Percentiles rank a stretch among this genome's conserved stretches.
phyloP scores from a whole-genome alignment of 1,284 basidiomycete species.

The Agroathelia rolfsii region DNA sequence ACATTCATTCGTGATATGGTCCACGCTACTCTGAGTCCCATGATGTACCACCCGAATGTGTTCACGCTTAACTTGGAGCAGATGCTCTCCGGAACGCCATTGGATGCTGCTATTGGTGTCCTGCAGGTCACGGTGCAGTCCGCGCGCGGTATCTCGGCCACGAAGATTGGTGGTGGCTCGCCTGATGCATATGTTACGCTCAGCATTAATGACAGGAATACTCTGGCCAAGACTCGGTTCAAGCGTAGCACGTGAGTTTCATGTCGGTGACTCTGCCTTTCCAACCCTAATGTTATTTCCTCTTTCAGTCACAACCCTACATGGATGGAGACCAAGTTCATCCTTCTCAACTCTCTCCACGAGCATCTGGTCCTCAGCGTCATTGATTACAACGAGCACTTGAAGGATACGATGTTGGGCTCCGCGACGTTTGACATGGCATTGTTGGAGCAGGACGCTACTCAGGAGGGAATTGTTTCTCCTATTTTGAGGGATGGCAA shows the following conservation, averaged over 20 bases:
- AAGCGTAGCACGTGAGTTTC: constrained; percentile 65
- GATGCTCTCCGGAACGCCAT: constrained; percentile 83
- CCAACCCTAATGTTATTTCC: constrained; percentile 2
- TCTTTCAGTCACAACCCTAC: constrained; percentile 64
- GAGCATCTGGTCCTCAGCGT: constrained; percentile 74
- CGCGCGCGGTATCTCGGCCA: constrained; percentile 64
- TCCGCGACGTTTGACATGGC: constrained; percentile 72
- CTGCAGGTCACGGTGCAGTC: constrained; percentile 79
- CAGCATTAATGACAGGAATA: constrained; percentile 65
- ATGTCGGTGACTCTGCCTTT: constrained; percentile 6
- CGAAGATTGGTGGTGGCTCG: constrained; percentile 87
- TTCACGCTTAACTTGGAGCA: constrained; percentile 97
- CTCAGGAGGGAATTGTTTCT: constrained; percentile 63
- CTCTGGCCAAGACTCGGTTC: constrained; percentile 69
- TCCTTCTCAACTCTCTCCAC: constrained; percentile 79
- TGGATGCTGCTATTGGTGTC: constrained; percentile 88
- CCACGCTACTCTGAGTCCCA: constrained; percentile 74
- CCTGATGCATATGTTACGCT: constrained; percentile 87
- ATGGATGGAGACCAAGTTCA: constrained; percentile 90
- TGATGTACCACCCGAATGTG: constrained; percentile 92
- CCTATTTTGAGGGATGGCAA: constrained; percentile 86
- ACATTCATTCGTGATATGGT: constrained; percentile 91
- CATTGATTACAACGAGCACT: constrained; percentile 87
- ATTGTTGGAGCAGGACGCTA: constrained; percentile 73
- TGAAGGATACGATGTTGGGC: constrained; percentile 77